Conservation (phyloP, 257 asterid genomes). For the Solanum gracilifrons region DNA sequence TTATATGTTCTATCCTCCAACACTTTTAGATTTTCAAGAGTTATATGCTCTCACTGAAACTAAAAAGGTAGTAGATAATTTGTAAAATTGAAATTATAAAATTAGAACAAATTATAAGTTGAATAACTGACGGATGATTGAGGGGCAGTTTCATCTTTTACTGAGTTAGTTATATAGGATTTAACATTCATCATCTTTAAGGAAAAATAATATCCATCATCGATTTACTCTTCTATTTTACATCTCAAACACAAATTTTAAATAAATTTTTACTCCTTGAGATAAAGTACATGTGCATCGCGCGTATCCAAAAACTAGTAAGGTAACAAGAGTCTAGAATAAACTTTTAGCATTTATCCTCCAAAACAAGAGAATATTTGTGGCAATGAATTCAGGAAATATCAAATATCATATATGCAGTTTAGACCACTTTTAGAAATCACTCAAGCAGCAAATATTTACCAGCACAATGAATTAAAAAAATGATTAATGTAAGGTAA, state of each 20-base stretch:
- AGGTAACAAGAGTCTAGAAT: neutral
- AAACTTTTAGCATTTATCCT: neutral
- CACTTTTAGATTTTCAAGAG: neutral
- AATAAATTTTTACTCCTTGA: neutral
- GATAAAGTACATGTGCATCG: neutral
- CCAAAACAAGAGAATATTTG: neutral
- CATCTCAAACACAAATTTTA: neutral
- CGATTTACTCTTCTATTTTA: neutral
- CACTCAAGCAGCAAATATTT: neutral
- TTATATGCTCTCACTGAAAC: neutral
- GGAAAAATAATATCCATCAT: neutral
- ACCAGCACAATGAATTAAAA: neutral
- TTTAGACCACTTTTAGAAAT: neutral
- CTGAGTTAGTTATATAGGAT: neutral
- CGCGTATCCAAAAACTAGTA: neutral
- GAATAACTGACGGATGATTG: neutral
- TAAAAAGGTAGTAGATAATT: neutral
- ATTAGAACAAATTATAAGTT: neutral
- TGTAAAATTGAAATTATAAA: neutral
- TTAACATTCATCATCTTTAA: neutral
- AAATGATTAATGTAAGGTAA: neutral
- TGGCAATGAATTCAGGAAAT: neutral
- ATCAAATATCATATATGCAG: neutral
- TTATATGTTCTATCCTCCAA: neutral
- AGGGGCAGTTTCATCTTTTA: neutral